Percentiles rank a stretch among this genome's conserved stretches.
Conservation (phyloP, 129 eudicot species). For the Centaurea solstitialis region DNA sequence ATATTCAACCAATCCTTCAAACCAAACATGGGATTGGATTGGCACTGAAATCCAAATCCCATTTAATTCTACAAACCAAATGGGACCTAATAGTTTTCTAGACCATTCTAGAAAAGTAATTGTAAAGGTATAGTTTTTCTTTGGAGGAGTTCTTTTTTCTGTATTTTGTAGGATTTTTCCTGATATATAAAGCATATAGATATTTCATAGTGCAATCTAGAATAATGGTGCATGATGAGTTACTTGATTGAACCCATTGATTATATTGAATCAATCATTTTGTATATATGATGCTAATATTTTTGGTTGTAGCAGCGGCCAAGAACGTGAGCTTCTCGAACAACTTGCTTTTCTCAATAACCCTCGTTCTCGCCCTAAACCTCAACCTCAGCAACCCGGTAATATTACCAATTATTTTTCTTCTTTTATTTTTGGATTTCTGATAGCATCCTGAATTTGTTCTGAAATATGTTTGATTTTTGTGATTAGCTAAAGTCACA, state of each 20-base stretch:
- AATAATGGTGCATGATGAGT: no score
- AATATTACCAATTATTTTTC: not conserved
- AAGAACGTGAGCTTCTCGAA: slow-evolving; percentile 89
- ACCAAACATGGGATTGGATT: no score
- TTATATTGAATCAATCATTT: not conserved
- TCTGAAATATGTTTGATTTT: not conserved
- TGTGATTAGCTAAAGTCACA: slow-evolving; percentile 39
- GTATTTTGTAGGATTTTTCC: not conserved
- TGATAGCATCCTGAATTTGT: not conserved
- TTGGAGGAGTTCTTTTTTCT: no score
- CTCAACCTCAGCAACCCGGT: slow-evolving; percentile 68
- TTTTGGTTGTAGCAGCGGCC: slow-evolving; percentile 41
- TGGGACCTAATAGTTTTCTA: no score
- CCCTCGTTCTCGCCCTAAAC: slow-evolving; percentile 53
- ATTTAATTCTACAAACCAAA: no score
- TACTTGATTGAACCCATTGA: not conserved
- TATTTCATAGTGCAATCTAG: not conserved
- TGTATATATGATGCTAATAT: slow-evolving; percentile 12
- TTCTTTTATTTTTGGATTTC: not conserved
- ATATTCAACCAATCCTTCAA: no score
- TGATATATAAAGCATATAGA: not conserved
- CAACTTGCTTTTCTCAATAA: slow-evolving; percentile 73
- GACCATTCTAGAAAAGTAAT: no score
- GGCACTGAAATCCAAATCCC: no score
- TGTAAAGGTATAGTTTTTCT: no score